Percentiles rank a stretch among this genome's conserved stretches.
Evolutionary conservation across 129 eudicot genomes (phyloP).

Genomic region (Flaveria robusta): DNA sequence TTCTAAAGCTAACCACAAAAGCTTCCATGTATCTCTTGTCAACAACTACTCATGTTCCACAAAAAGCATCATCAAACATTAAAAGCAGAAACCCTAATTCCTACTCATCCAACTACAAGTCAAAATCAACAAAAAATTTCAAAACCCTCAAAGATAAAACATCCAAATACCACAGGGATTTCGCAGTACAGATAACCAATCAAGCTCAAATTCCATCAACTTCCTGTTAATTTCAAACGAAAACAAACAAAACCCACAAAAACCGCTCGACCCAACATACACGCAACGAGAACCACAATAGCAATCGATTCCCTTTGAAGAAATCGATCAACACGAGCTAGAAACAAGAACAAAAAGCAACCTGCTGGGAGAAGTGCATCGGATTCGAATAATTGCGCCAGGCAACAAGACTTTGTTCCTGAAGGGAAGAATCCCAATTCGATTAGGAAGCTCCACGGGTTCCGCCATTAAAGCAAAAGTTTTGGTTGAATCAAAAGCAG

Average conservation of each 20-base stretch:
- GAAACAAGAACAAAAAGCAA: slow-evolving; percentile 7
- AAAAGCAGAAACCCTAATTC: slow-evolving; percentile 18
- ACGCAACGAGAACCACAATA: background rate
- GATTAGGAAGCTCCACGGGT: slow-evolving; percentile 74
- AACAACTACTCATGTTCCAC: slow-evolving; percentile 6
- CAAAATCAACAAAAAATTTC: background rate
- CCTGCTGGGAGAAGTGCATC: slow-evolving; percentile 99
- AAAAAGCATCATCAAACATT: background rate
- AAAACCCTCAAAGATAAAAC: slow-evolving; percentile 8
- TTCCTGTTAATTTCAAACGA: background rate
- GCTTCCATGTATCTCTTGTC: background rate
- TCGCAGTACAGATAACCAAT: slow-evolving; percentile 9
- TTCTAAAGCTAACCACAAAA: background rate
- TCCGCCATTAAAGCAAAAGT: slow-evolving; percentile 56
- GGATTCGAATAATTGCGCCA: slow-evolving; percentile 78
- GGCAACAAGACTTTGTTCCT: slow-evolving; percentile 92
- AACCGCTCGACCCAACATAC: background rate
- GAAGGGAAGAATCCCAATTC: slow-evolving; percentile 91
- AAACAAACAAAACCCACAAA: background rate
- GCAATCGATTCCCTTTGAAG: slow-evolving; percentile 4
- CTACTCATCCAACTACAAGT: background rate
- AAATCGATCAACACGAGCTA: background rate
- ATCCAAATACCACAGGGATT: slow-evolving; percentile 22
- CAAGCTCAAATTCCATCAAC: background rate
- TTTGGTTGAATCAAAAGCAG: background rate